phyloP scores from a whole-genome alignment of 345 rosid genomes.

The Schrenkiella parvula region DNA sequence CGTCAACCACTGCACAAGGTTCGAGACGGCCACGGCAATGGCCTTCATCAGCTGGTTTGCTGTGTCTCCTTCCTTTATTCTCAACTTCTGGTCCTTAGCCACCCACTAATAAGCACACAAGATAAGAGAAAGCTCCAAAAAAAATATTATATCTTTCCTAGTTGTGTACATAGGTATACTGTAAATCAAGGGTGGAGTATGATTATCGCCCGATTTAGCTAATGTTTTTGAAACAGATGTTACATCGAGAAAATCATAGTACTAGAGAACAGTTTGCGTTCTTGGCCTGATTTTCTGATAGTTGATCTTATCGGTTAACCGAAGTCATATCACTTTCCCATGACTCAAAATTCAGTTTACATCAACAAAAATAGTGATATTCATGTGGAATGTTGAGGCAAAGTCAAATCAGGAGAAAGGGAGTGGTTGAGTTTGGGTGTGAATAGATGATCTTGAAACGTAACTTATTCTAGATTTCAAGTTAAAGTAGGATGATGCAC shows the following conservation, averaged over 20 bases:
- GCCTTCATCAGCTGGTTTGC: slow-evolving; percentile 74
- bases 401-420: neutral
- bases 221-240: slow-evolving; percentile 4
- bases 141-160: neutral
- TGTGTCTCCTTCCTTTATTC: slow-evolving; percentile 54
- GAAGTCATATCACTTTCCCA: neutral
- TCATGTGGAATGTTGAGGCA: slow-evolving; percentile 11
- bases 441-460: slow-evolving; percentile 23
- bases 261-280: neutral
- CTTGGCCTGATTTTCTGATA: neutral
- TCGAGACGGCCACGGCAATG: slow-evolving; percentile 70
- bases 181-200: slow-evolving; percentile 19
- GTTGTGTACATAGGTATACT: no score
- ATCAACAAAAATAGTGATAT: neutral
- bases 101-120: slow-evolving; percentile 34
- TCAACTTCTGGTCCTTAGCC: slow-evolving; percentile 77
- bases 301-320: neutral
- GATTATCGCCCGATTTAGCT: neutral
- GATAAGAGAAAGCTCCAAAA: neutral
- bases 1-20: slow-evolving; percentile 54
- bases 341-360: neutral
- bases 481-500: slow-evolving; percentile 1
- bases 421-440: slow-evolving; percentile 20
- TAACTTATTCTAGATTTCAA: neutral
- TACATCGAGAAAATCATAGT: neutral